Evolutionary conservation across 2,329 filamentous ascomycete genomes (phyloP).

Genomic region (Hortaea werneckii): DNA sequence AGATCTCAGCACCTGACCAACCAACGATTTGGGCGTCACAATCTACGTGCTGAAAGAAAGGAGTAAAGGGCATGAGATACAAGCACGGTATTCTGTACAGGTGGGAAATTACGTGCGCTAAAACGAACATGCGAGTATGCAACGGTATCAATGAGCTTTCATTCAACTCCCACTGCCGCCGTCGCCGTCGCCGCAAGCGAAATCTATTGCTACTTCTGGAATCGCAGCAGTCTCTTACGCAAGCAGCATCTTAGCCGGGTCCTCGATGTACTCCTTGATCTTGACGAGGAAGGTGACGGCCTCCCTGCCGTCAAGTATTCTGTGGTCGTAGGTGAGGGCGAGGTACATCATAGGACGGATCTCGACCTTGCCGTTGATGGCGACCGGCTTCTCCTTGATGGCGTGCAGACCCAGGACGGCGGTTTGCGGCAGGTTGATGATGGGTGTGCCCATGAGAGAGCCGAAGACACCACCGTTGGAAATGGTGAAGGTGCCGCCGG

Average conservation of each 20-base stretch:
- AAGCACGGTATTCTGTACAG: not conserved
- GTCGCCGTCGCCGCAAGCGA: not conserved
- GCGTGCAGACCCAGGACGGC: conserved; percentile 86
- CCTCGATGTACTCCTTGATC: conserved; percentile 90
- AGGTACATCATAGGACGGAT: conserved; percentile 99
- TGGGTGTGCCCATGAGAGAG: conserved; percentile 92
- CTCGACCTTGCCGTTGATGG: conserved; percentile 85
- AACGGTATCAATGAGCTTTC: not conserved
- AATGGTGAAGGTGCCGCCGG: conserved; percentile 95
- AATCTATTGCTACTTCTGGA: not conserved
- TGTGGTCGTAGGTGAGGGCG: conserved; percentile 93
- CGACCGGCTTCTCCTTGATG: conserved; percentile 89
- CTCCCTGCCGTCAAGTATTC: conserved; percentile 87
- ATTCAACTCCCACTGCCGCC: not conserved
- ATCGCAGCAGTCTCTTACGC: not conserved
- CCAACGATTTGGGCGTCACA: too few relatives aligned
- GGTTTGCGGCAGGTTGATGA: conserved; percentile 94
- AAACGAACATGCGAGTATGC: conserved; percentile 1
- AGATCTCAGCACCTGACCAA: too few relatives aligned
- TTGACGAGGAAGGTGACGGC: conserved; percentile 94
- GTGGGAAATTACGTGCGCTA: not conserved
- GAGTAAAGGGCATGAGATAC: not conserved
- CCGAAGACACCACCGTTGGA: conserved; percentile 96
- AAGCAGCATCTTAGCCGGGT: conserved; percentile 83
- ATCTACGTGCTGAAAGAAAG: too few relatives aligned